Evolutionary conservation across 148 eudicot species (phyloP), one percentile per base, ranked within the genome.

Genomic region (Rhododendron simsii): DNA sequence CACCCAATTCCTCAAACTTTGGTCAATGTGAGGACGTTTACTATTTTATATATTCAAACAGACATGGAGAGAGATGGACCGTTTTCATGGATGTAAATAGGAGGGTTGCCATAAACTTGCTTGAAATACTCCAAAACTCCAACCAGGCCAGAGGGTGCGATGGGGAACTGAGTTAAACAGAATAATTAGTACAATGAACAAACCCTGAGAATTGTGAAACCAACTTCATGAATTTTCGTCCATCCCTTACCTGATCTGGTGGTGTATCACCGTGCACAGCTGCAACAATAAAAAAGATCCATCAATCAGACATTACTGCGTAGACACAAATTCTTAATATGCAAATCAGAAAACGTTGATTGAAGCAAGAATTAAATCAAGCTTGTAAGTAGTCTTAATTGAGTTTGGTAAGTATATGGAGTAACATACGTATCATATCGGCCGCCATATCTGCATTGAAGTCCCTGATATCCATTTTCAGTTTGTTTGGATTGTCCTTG

Each of bases 41-140:
- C 51, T 41, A 4, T 21, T 8, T 9, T 10, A 41, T 13, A 8
- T 18, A 3, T 7, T 77, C 3, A 77, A 77, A 41, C 21, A 69
- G 28, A 71, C 21, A 83, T 61, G 23, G 47, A 88, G 76, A 81
- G 69, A 47, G 84, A 81, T 65, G 8, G 28, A 91, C 93, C 92
- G 74, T 91, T 90, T 89, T 92, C 93, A 20, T 91, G 87, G 50
- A 93, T 87, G 35, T 88, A 91, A 51, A 92, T 89, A 3, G 91
- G 89, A 89, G 91, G 93, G 71, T 92, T 91, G 30, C 84, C 88
- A 71, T 90, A 93, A 73, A 83, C 79, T 80, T 87, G 86, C 87
- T 93, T 93, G 90, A 93, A 88, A 21, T 88, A 75, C 85, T 93
- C 92, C 75, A 91, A 28, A 8, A 88, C 4, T 83, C 77, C 84